Evolutionary conservation across 2,329 filamentous ascomycete species (phyloP).

Genomic region (Calonectria leucothoes): DNA sequence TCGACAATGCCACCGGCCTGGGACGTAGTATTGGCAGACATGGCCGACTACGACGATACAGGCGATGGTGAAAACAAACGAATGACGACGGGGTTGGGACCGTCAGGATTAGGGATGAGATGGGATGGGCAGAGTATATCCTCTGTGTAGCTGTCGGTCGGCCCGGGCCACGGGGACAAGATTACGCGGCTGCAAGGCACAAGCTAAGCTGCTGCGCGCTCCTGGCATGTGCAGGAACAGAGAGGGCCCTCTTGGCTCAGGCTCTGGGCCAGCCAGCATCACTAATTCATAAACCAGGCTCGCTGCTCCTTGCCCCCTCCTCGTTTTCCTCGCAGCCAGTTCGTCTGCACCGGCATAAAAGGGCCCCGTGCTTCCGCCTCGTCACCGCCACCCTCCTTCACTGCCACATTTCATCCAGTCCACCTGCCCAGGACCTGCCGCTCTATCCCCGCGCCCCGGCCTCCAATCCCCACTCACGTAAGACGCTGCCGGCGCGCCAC

Average conservation of each 20-base stretch:
- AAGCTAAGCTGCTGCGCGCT: not conserved
- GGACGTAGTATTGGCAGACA: conserved; percentile 5
- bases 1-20: not conserved
- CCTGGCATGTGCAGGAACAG: not conserved
- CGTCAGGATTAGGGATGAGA: not conserved
- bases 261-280: not conserved
- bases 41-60: not conserved
- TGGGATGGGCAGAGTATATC: conserved; percentile 5
- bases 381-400: not conserved
- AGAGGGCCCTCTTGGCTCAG: not conserved
- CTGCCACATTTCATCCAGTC: not conserved
- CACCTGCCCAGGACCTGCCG: not conserved
- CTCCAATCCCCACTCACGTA: not conserved
- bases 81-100: not conserved
- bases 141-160: not conserved
- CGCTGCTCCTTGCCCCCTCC: not conserved
- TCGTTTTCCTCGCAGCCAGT: not conserved
- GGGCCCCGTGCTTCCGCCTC: not conserved
- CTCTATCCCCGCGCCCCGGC: not conserved
- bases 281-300: not conserved
- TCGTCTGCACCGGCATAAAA: not conserved
- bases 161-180: not conserved
- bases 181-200: conserved; percentile 1
- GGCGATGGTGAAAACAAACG: not conserved
- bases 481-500: not conserved